Conservation (phyloP, 306 rosid genomes). For the Crotalaria pallida region DNA sequence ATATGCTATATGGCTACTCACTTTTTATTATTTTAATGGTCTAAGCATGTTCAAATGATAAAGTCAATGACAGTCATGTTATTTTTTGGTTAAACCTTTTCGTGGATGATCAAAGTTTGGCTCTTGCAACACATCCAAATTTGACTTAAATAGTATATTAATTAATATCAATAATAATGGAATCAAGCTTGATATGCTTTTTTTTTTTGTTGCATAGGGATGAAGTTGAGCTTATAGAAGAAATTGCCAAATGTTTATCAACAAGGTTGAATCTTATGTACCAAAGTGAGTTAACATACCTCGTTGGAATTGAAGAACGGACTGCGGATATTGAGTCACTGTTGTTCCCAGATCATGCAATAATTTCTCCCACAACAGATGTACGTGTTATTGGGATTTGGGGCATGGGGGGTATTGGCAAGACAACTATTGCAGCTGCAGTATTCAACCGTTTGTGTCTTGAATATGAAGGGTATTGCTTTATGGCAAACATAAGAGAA, state of each 20-base stretch:
- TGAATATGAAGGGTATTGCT: not conserved
- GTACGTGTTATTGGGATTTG: not conserved
- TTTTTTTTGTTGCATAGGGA: not conserved
- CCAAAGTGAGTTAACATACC: not conserved
- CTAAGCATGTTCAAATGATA: not conserved
- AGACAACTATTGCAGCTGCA: not conserved
- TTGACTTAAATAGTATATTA: not conserved
- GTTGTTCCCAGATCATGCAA: not conserved
- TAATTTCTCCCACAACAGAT: not conserved
- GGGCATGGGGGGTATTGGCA: not conserved
- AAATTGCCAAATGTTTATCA: not conserved
- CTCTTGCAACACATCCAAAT: too few relatives aligned
- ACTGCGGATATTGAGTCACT: not conserved
- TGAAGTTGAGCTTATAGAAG: not conserved
- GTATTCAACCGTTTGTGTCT: not conserved
- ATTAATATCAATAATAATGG: not conserved
- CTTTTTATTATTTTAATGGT: not conserved
- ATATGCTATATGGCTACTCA: not conserved
- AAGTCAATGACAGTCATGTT: not conserved
- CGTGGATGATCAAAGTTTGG: too few relatives aligned
- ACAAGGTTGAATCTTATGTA: not conserved
- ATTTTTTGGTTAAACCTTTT: too few relatives aligned
- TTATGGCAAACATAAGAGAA: not conserved
- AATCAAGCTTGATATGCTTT: not conserved
- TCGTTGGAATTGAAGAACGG: not conserved